Evolutionary conservation across 768 basidiomycete species (phyloP), one percentile per base, ranked within the genome.

Genomic region (Boletus sensibilis): DNA sequence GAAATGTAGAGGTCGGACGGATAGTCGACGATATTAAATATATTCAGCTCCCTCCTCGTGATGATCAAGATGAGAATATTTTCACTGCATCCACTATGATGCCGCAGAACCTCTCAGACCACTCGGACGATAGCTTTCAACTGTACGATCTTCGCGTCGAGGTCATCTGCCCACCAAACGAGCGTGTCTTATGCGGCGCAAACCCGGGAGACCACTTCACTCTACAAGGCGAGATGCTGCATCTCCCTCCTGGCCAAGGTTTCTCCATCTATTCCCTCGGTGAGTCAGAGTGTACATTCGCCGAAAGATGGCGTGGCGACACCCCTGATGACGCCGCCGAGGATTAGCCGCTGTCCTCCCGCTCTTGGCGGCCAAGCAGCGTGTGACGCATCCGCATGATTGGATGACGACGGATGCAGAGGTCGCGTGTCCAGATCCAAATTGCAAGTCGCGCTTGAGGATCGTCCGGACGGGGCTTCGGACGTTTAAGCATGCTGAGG

Each of bases 391-490:
- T 50, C 62, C 72, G 1, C 78, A 82, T 57, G 86, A 87, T 65
- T 87, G 87, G 85, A 87, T 88, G 80, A 73, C 82, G 6, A 83
- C 84, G 1, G 86, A 88, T 56, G 78, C 76, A 0, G 81, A 85
- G 60, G 69, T 88, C 29, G 85, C 85, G 0, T 88, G 86, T 61
- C 87, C 85, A 0, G 86, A 87, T 65, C 86, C 86, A 2, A 70
- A 84, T 53, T 88, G 87, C 69, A 78, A 75, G 42, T 85, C 85
- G 5, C 72, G 75, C 12, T 61, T 86, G 67, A 78, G 68, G 60
- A 83, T 88, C 20, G 68, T 68, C 9, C 74, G 85, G 50, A 80
- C 76, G 1, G 80, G 79, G 3, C 42, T 78, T 50, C 70, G 86
- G 54, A 78, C 70, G 11, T 87, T 88, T 66, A 78, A 72, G 13